Conservation (phyloP, 2,329 filamentous ascomycete species). For the Thermomyces lanuginosus region DNA sequence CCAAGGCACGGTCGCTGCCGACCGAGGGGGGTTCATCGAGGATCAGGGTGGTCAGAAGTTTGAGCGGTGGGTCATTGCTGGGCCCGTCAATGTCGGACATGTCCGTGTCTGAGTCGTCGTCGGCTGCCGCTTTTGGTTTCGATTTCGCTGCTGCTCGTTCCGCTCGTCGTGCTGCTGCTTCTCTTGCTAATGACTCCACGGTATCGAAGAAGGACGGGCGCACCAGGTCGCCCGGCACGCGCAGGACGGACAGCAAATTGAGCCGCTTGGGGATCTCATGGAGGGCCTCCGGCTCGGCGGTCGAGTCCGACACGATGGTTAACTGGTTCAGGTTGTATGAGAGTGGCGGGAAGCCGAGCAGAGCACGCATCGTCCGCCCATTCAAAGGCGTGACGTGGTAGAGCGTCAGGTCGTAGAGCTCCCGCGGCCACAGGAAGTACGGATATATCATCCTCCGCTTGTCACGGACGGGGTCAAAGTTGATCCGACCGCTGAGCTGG, state of each 20-base stretch:
- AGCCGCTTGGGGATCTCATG: slow-evolving; percentile 13
- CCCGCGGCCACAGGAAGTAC: slow-evolving; percentile 16
- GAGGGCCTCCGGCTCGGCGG: slow-evolving; percentile 12
- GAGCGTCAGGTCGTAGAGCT: slow-evolving; percentile 12
- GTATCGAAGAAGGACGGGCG: slow-evolving; percentile 14
- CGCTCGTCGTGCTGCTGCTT: slow-evolving; percentile 11
- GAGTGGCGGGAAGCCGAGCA: slow-evolving; percentile 12
- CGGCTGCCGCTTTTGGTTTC: no score
- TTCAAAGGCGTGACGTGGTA: slow-evolving; percentile 13
- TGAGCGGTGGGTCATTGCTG: no score
- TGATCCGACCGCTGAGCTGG: slow-evolving; percentile 14
- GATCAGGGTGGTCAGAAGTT: no score
- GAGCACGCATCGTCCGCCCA: slow-evolving; percentile 9
- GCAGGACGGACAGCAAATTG: slow-evolving; percentile 14
- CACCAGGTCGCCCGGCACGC: slow-evolving; percentile 17
- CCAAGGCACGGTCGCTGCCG: no score
- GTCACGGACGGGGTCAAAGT: no score
- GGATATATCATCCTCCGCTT: no score
- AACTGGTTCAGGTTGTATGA: slow-evolving; percentile 11
- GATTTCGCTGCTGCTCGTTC: no score
- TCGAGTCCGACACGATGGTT: slow-evolving; percentile 12
- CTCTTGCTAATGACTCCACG: no score
- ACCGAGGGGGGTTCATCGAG: no score
- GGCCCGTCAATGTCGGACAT: no score
- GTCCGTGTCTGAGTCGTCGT: no score